A percentile compares a stretch with the other conserved stretches of the same genome.
These are phyloP conservation scores for Solanum phureja DNA, from an alignment of 257 asterid species.

Conservation along the genomic window DNA sequence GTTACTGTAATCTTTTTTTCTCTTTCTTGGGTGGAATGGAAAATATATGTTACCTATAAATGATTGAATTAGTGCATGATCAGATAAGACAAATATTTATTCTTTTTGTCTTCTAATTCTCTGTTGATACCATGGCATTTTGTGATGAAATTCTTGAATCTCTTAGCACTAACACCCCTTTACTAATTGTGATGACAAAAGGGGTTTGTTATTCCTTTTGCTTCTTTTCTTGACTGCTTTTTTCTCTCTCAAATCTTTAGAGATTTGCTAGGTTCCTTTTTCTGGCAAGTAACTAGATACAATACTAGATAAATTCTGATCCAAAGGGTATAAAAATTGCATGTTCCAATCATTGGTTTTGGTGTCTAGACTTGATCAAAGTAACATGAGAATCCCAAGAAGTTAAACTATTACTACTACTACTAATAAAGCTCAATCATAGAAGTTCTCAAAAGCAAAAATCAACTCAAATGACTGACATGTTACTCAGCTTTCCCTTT, in stretches of 20 bases:
- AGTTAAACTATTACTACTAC: background rate
- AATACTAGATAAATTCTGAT: slow-evolving; percentile 14
- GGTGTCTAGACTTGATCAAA: slow-evolving; percentile 26
- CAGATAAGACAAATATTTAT: background rate
- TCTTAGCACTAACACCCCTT: background rate
- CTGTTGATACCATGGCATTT: background rate
- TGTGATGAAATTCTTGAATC: background rate
- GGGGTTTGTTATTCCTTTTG: background rate
- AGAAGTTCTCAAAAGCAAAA: slow-evolving; percentile 27
- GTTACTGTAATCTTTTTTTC: slow-evolving; percentile 10
- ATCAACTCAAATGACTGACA: slow-evolving; percentile 1
- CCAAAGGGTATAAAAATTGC: slow-evolving; percentile 10
- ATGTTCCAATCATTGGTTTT: slow-evolving; percentile 25
- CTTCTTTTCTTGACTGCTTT: background rate
- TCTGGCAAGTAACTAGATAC: slow-evolving; percentile 3
- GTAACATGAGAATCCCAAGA: slow-evolving; percentile 33
- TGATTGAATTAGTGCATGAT: background rate
- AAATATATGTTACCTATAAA: slow-evolving; percentile 5
- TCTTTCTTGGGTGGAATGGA: slow-evolving; percentile 27
- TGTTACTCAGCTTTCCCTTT: background rate
- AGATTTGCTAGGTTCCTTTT: background rate
- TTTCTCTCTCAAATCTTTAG: background rate
- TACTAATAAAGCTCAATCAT: slow-evolving; percentile 9
- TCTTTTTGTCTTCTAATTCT: background rate
- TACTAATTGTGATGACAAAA: background rate